A percentile compares a stretch with the other conserved stretches of the same genome.
These are phyloP conservation scores for Phialocephala subalpina DNA, from an alignment of 2,329 filamentous ascomycete species.

Conservation along the genomic window DNA sequence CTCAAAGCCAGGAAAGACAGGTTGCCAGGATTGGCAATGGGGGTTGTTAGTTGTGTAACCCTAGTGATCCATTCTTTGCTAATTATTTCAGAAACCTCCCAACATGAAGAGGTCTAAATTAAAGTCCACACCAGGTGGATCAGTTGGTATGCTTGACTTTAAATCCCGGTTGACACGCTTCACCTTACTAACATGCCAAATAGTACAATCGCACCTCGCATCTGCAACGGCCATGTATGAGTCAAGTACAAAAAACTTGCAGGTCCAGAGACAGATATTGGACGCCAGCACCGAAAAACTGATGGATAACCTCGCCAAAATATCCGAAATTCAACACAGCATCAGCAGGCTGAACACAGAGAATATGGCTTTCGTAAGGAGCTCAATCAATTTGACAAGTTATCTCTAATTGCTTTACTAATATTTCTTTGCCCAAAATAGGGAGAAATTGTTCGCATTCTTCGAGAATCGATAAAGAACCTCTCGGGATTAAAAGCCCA, in stretches of 20 bases:
- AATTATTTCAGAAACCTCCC: not conserved
- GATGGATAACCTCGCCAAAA: not conserved
- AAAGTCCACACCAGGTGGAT: not conserved
- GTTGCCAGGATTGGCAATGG: not conserved
- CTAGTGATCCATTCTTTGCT: not conserved
- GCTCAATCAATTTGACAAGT: not conserved
- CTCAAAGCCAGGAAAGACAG: not conserved
- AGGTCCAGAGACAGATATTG: not conserved
- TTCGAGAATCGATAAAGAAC: not conserved
- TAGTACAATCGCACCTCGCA: not conserved
- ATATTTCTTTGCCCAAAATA: not conserved
- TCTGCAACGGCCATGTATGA: not conserved
- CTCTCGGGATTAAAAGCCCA: not conserved
- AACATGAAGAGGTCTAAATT: not conserved
- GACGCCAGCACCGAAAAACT: not conserved
- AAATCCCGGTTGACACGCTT: not conserved
- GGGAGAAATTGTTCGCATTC: not conserved
- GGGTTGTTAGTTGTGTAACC: not conserved
- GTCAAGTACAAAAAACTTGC: not conserved
- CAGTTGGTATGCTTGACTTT: not conserved
- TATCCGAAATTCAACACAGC: not conserved
- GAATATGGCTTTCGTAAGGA: not conserved
- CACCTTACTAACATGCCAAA: not conserved
- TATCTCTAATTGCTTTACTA: not conserved
- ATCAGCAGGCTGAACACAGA: not conserved